Conservation (phyloP, 495 filamentous ascomycete species). For the Parathielavia appendiculata region DNA sequence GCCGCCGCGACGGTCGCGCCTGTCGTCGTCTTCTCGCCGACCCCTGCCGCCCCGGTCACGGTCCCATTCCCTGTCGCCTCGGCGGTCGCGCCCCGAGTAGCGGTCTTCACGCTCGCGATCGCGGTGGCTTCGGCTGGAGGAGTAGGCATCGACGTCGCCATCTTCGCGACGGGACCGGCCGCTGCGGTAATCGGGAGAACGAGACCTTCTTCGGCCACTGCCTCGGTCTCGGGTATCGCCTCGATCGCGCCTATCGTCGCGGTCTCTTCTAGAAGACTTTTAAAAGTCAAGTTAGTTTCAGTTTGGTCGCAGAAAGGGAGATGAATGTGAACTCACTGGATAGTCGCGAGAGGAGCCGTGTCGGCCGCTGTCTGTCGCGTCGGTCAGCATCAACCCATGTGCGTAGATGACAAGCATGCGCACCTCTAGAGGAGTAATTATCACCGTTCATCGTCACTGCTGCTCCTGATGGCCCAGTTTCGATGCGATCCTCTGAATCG, state of each 20-base stretch:
- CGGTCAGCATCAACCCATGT: slow-evolving; percentile 27
- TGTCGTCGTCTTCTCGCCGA: slow-evolving; percentile 63
- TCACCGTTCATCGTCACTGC: slow-evolving; percentile 76
- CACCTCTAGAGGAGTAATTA: slow-evolving; percentile 76
- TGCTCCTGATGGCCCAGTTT: slow-evolving; percentile 3
- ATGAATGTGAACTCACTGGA: slow-evolving; percentile 49
- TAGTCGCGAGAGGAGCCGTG: slow-evolving; percentile 65
- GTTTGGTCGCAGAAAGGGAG: not conserved
- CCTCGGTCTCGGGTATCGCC: slow-evolving; percentile 43
- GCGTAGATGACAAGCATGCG: slow-evolving; percentile 23
- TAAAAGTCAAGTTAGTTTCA: slow-evolving; percentile 2
- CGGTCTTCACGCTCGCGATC: slow-evolving; percentile 87
- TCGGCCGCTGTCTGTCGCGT: slow-evolving; percentile 54
- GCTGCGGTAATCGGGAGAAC: slow-evolving; percentile 61
- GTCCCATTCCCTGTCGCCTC: slow-evolving; percentile 22
- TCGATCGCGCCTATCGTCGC: slow-evolving; percentile 48
- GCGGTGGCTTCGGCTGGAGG: slow-evolving; percentile 81
- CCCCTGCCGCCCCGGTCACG: slow-evolving; percentile 36
- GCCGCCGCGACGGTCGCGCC: slow-evolving; percentile 50
- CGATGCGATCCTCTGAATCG: slow-evolving; percentile 16
- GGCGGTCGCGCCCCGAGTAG: slow-evolving; percentile 61
- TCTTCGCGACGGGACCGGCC: slow-evolving; percentile 55
- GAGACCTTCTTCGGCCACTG: slow-evolving; percentile 63
- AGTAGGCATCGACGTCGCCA: slow-evolving; percentile 80
- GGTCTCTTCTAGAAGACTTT: slow-evolving; percentile 38